phyloP scores from a whole-genome alignment of 2,329 filamentous ascomycete genomes.

The Exutisphaerella laricina region DNA sequence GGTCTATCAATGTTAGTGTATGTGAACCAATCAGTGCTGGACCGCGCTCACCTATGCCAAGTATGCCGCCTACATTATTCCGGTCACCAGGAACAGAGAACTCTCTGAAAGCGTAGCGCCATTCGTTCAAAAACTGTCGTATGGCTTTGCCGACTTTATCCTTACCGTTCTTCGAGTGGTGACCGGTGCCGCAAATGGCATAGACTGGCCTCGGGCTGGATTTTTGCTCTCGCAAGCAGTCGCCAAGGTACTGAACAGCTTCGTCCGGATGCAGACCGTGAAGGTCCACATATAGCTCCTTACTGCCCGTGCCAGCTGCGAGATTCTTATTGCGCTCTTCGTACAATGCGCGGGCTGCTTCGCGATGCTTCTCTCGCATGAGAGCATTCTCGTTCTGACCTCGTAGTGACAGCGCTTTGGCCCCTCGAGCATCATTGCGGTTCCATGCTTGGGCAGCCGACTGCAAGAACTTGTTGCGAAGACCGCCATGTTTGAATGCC shows the following conservation, averaged over 20 bases:
- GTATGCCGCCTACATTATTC: constrained; percentile 66
- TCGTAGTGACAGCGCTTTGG: constrained; percentile 87
- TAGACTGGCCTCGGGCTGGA: constrained; percentile 71
- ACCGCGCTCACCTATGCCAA: constrained; percentile 47
- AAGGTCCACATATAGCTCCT: constrained; percentile 88
- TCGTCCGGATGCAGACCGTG: constrained; percentile 99
- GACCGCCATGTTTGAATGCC: constrained; percentile 92
- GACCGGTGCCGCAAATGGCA: constrained; percentile 92
- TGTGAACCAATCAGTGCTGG: neutral
- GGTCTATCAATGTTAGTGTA: constrained; percentile 32
- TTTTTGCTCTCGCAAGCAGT: constrained; percentile 77
- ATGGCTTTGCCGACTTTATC: constrained; percentile 97
- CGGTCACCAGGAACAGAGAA: constrained; percentile 95
- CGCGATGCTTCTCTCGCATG: constrained; percentile 94
- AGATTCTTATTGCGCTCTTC: constrained; percentile 81
- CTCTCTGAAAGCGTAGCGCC: constrained; percentile 91
- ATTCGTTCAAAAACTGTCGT: constrained; percentile 85
- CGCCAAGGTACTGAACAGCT: constrained; percentile 88
- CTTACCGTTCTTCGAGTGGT: constrained; percentile 98
- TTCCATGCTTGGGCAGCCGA: constrained; percentile 99
- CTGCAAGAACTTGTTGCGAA: constrained; percentile 94
- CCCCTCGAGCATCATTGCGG: constrained; percentile 90
- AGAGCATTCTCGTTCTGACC: constrained; percentile 95
- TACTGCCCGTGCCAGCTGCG: constrained; percentile 36
- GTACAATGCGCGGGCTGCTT: constrained; percentile 86